Conservation (phyloP, 345 rosid species). For the Clarkia xantiana region DNA sequence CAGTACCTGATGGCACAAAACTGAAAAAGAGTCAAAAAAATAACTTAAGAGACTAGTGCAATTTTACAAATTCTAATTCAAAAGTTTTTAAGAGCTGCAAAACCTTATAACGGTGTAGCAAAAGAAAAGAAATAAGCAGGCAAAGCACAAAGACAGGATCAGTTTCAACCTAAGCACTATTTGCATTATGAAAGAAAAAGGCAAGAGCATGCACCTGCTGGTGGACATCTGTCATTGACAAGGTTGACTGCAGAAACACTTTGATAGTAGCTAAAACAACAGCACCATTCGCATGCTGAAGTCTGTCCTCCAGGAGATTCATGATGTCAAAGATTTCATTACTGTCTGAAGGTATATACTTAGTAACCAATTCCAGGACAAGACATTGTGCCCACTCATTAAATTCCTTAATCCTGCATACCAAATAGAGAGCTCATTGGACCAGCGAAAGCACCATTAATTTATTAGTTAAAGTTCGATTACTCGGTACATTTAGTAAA, state of each 20-base stretch:
- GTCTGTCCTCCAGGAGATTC: slow-evolving; percentile 99
- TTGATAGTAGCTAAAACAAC: slow-evolving; percentile 86
- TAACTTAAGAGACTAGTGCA: too few relatives aligned
- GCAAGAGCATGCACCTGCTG: slow-evolving; percentile 46
- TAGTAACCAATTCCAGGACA: slow-evolving; percentile 71
- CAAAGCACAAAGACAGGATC: too few relatives aligned
- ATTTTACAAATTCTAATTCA: too few relatives aligned
- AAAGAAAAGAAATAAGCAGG: too few relatives aligned
- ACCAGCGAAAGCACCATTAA: background rate
- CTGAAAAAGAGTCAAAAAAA: too few relatives aligned
- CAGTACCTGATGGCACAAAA: too few relatives aligned
- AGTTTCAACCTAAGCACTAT: too few relatives aligned
- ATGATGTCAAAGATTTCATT: slow-evolving; percentile 90
- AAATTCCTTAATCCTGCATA: slow-evolving; percentile 77
- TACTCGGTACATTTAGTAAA: background rate
- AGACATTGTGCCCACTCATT: slow-evolving; percentile 98
- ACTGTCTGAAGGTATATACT: slow-evolving; percentile 69
- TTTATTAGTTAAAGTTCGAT: background rate
- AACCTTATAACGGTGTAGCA: too few relatives aligned
- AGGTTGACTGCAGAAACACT: slow-evolving; percentile 65
- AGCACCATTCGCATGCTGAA: slow-evolving; percentile 99
- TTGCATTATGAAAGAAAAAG: background rate
- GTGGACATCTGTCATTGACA: slow-evolving; percentile 89
- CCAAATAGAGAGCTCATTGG: background rate
- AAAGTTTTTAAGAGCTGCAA: too few relatives aligned